Evolutionary conservation across 2,329 filamentous ascomycete species (phyloP), one percentile per base, ranked within the genome.

Genomic region (Cladophialophora bantiana): DNA sequence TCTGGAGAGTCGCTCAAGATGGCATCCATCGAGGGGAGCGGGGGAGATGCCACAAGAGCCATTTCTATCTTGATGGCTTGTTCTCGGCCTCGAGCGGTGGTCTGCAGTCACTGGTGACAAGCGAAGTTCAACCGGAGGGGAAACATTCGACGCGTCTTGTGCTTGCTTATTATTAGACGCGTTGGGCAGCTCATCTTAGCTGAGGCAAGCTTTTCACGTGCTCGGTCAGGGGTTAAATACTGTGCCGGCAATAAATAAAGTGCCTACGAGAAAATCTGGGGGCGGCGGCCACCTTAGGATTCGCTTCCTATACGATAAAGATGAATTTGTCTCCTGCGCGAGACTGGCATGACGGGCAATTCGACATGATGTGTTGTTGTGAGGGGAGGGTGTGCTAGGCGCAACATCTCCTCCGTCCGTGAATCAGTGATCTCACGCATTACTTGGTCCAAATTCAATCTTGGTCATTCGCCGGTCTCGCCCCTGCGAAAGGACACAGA

Each of bases 1-100:
- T 82, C 80, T 7, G 81, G 73, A 13, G 74, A 18, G 18, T 68
- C 63, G 31, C 20, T 56, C 42, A 55, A 54, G 26, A 32, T 35
- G 10, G 50, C 38, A 15, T 56, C 26, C 20, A 35, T 20, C 2
- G 52, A 12, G 4, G 52, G 40, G 12, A 67, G 42, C 15, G 26
- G 36, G 50, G 64, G 64, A n/a, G 61, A 69, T 36, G 68, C 68
- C 4, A 55, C 59, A 15, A 65, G 48, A 34, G 67, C 55, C 64
- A 69, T 69, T 18, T 15, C 65, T 7, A 26, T 20, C 32, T 53
- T 36, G 42, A 6, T n/a, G 50, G 32, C 38, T 26, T 50, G 45
- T 26, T 50, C 40, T 45, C 40, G 7, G n/a, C 6, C 40, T 45
- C 9, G 18, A 26, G 26, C 26, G 26, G 40, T 36, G 7, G 40